These are phyloP conservation scores for Capsicum rhomboideum DNA, from an alignment of 257 asterid genomes.

Conservation along the genomic window DNA sequence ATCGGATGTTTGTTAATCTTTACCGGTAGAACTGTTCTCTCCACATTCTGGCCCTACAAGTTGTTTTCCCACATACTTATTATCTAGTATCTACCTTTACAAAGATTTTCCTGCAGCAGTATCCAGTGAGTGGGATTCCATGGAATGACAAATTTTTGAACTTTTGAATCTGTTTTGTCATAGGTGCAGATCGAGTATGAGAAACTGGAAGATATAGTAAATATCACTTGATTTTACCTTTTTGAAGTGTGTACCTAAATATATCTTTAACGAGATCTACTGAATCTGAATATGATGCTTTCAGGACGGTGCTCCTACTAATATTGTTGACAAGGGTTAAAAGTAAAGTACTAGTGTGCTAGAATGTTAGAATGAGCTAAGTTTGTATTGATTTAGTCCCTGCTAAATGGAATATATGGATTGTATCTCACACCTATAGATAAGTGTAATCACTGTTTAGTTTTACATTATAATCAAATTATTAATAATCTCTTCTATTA, in stretches of 20 bases:
- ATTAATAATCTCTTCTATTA: too few species aligned
- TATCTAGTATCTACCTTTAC: neutral
- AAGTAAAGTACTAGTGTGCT: too few species aligned
- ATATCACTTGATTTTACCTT: neutral
- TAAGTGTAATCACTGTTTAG: too few species aligned
- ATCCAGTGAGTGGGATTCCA: neutral
- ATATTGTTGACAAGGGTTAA: too few species aligned
- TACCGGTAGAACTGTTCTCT: neutral
- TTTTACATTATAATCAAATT: too few species aligned
- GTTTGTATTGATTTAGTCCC: too few species aligned
- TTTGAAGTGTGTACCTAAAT: neutral
- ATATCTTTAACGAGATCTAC: too few species aligned
- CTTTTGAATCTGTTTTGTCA: neutral
- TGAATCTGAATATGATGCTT: too few species aligned
- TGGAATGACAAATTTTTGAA: neutral
- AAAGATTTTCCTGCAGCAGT: neutral
- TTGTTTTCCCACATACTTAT: neutral
- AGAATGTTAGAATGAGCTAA: too few species aligned
- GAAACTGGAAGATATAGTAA: neutral
- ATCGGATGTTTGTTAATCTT: neutral
- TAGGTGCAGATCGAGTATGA: neutral
- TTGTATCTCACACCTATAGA: too few species aligned
- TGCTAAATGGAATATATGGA: too few species aligned
- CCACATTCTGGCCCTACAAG: neutral
- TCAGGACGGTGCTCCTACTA: too few species aligned